A percentile compares a stretch with the other conserved stretches of the same genome.
phyloP scores from a whole-genome alignment of 2,329 filamentous ascomycete genomes.

The Talaromyces atroroseus region DNA sequence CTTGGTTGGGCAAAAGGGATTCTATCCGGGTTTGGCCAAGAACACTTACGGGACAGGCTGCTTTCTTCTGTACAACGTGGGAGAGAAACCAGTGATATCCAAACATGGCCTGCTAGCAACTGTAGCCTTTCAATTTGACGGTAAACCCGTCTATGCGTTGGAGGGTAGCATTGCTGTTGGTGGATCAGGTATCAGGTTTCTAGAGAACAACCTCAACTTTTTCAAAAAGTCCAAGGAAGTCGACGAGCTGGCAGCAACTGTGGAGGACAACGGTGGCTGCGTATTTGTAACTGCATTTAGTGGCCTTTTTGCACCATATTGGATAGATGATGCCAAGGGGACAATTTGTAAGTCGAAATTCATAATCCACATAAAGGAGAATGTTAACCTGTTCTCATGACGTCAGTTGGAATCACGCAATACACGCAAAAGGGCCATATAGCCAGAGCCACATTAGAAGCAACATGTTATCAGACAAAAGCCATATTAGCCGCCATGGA shows the following conservation, averaged over 20 bases:
- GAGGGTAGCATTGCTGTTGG: conserved; percentile 81
- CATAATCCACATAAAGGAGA: conserved; percentile 3
- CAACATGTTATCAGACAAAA: conserved; percentile 86
- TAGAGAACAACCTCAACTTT: conserved; percentile 60
- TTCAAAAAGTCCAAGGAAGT: conserved; percentile 57
- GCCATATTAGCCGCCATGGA: conserved; percentile 94
- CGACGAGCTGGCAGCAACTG: conserved; percentile 57
- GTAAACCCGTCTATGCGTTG: conserved; percentile 69
- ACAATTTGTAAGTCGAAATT: conserved; percentile 60
- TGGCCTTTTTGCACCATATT: conserved; percentile 86
- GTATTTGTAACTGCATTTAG: conserved; percentile 87
- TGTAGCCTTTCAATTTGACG: conserved; percentile 73
- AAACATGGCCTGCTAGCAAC: conserved; percentile 76
- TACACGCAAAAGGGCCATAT: conserved; percentile 82
- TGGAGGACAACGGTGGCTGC: conserved; percentile 73
- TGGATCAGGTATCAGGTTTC: conserved; percentile 72
- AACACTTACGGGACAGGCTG: conserved; percentile 89
- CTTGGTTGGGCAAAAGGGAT: conserved; percentile 78
- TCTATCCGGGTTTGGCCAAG: conserved; percentile 75
- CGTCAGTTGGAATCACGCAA: conserved; percentile 69
- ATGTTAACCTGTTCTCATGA: not conserved
- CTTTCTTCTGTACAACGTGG: conserved; percentile 84
- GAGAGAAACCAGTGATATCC: conserved; percentile 76
- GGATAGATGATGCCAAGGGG: conserved; percentile 90
- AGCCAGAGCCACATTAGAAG: conserved; percentile 80